phyloP scores from a whole-genome alignment of 2,329 filamentous ascomycete species.

The Aspergillus fructus region DNA sequence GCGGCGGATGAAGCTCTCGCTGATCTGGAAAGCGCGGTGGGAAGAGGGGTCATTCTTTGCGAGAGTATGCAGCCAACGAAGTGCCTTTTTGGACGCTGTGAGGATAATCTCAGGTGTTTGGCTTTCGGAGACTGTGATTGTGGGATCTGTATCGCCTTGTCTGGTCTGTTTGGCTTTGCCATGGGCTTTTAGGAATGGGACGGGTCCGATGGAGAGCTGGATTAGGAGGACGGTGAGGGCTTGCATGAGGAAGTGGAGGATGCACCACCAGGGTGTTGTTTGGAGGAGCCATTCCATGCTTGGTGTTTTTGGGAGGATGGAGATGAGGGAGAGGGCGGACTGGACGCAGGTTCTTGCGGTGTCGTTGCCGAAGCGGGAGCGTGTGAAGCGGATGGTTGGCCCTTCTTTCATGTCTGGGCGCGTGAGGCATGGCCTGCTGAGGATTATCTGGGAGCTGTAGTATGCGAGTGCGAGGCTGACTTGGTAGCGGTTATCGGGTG shows the following conservation, averaged over 20 bases:
- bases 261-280: conserved; percentile 41
- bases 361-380: conserved; percentile 2
- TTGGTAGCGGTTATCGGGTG: not conserved
- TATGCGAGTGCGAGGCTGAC: not conserved
- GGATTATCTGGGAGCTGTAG: conserved; percentile 5
- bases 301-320: conserved; percentile 32
- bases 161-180: not conserved
- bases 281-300: conserved; percentile 32
- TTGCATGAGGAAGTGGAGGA: conserved; percentile 44
- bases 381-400: not conserved
- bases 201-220: conserved; percentile 1
- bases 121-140: too few species aligned
- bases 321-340: conserved; percentile 23
- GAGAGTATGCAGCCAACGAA: not conserved
- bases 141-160: not conserved
- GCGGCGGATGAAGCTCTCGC: not conserved
- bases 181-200: not conserved
- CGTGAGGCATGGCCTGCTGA: conserved; percentile 4
- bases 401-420: conserved; percentile 1
- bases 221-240: conserved; percentile 40
- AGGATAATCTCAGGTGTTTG: not conserved
- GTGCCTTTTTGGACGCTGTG: not conserved
- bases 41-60: not conserved
- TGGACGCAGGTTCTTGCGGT: not conserved
- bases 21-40: not conserved